Conservation (phyloP, 345 rosid genomes). For the Dipteronia sinensis region DNA sequence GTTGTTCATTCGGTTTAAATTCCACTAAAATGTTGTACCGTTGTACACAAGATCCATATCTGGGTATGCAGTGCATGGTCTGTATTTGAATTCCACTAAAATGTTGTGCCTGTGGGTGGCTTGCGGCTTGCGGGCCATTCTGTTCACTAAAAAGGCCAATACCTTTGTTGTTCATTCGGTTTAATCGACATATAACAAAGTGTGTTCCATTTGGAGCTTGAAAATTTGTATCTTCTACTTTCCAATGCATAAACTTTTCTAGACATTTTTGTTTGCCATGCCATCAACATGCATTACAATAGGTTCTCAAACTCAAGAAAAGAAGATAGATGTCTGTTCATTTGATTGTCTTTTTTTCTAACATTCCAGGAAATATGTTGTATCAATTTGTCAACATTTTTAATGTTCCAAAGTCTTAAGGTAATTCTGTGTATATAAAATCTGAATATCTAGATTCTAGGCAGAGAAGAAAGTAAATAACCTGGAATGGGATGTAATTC, state of each 20-base stretch:
- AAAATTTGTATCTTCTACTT: not conserved
- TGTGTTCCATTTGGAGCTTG: not conserved
- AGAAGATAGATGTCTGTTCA: not conserved
- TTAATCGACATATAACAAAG: no score
- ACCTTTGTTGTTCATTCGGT: not conserved
- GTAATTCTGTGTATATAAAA: not conserved
- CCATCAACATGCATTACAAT: not conserved
- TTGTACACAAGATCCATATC: not conserved
- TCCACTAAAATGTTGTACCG: no score
- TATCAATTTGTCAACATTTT: not conserved
- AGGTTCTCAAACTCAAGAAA: not conserved
- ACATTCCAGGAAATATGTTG: not conserved
- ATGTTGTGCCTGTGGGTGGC: not conserved
- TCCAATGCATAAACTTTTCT: not conserved
- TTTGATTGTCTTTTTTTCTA: not conserved
- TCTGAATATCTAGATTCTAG: no score
- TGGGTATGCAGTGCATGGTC: not conserved
- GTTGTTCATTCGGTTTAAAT: not conserved
- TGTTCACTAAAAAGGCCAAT: not conserved
- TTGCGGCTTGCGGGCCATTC: not conserved
- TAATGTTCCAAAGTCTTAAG: not conserved
- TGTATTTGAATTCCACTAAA: not conserved
- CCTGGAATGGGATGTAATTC: not conserved
- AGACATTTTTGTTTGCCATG: not conserved
- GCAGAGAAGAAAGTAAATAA: not conserved